Percentiles rank a stretch among this genome's conserved stretches.
phyloP scores from a whole-genome alignment of 2,329 filamentous ascomycete genomes.

The Exophiala oligosperma region DNA sequence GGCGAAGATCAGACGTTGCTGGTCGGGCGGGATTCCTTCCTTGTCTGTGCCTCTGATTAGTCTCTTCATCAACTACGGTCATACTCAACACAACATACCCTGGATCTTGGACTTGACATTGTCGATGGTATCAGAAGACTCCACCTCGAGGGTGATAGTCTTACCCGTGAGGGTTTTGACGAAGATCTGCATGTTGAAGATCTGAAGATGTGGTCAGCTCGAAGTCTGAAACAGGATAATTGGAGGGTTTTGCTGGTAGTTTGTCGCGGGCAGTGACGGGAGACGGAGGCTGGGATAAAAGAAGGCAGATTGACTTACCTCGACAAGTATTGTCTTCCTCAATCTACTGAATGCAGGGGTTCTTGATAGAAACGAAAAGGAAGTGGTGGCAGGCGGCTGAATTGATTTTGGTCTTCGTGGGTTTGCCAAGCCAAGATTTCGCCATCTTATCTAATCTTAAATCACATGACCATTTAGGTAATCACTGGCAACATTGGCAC shows the following conservation, averaged over 20 bases:
- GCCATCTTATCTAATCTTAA: slow-evolving; percentile 9
- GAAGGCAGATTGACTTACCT: slow-evolving; percentile 45
- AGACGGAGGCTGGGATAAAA: not conserved
- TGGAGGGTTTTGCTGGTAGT: no score
- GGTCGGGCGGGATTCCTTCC: slow-evolving; percentile 98
- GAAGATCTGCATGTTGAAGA: slow-evolving; percentile 55
- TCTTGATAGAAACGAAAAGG: slow-evolving; percentile 1
- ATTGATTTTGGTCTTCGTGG: no score
- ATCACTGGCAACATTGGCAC: no score
- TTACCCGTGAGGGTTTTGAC: slow-evolving; percentile 86
- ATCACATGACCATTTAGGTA: not conserved
- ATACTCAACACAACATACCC: slow-evolving; percentile 47
- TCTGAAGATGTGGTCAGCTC: slow-evolving; percentile 23
- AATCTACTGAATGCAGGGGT: slow-evolving; percentile 46
- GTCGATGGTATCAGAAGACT: slow-evolving; percentile 99
- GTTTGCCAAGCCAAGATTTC: not conserved
- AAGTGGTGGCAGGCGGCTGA: no score
- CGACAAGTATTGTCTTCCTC: slow-evolving; percentile 62
- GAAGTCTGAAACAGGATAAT: no score
- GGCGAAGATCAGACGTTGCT: slow-evolving; percentile 99
- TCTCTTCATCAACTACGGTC: not conserved
- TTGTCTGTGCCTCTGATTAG: slow-evolving; percentile 67
- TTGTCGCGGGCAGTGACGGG: no score
- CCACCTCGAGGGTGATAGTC: slow-evolving; percentile 99
- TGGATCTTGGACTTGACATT: slow-evolving; percentile 99